These are phyloP conservation scores for Beta macrorhiza DNA, from an alignment of 179 eudicot genomes.

Conservation along the genomic window DNA sequence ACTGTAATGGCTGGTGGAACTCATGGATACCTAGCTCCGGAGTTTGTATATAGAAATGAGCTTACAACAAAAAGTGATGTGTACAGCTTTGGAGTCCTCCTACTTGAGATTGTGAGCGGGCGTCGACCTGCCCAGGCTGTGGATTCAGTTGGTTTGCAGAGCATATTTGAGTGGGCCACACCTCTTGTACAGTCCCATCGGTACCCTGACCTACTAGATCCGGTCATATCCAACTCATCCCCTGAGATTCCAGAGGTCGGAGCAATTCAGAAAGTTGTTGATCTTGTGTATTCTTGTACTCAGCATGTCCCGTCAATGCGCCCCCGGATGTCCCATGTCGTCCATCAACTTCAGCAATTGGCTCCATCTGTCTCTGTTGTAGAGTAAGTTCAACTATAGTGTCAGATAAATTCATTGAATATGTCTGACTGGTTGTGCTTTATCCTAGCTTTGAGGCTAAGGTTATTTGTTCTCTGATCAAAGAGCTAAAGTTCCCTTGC, in stretches of 20 bases:
- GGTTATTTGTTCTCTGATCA: neutral
- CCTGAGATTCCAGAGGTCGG: conserved; percentile 67
- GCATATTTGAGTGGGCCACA: conserved; percentile 95
- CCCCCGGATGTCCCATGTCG: conserved; percentile 95
- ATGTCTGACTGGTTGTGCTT: neutral
- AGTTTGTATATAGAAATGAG: conserved; percentile 85
- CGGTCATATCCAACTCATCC: conserved; percentile 52
- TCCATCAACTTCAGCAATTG: conserved; percentile 90
- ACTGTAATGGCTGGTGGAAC: conserved; percentile 93
- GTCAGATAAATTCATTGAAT: neutral
- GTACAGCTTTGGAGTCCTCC: conserved; percentile 87
- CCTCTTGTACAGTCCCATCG: conserved; percentile 77
- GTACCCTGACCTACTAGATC: conserved; percentile 75
- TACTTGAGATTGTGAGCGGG: conserved; percentile 86
- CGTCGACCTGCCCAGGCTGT: conserved; percentile 90
- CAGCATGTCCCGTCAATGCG: conserved; percentile 91
- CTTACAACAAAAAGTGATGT: conserved; percentile 93
- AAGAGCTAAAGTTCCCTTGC: neutral
- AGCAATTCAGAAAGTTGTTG: conserved; percentile 83
- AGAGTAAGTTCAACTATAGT: conserved; percentile 30
- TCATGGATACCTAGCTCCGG: conserved; percentile 88
- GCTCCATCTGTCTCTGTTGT: conserved; percentile 39
- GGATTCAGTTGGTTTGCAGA: conserved; percentile 85
- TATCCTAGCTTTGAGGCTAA: neutral
- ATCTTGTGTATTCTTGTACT: conserved; percentile 89